Evolutionary conservation across 495 filamentous ascomycete species (phyloP).

Genomic region (Haplographium delicatum): DNA sequence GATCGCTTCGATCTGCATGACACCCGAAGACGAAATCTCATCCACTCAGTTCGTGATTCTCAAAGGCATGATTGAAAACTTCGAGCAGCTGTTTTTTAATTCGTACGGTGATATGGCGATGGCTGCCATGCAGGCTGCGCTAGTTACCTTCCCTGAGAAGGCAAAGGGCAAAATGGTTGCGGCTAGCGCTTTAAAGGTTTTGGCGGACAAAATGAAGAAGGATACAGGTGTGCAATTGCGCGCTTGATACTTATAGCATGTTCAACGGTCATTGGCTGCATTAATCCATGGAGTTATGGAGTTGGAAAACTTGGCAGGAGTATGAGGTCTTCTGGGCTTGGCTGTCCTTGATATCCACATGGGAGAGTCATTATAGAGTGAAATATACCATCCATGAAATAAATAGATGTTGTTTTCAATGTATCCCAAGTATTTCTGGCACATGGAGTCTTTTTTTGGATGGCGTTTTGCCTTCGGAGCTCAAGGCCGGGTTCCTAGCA

Average conservation of each 20-base stretch:
- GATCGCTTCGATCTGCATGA: slow-evolving; percentile 66
- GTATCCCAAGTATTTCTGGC: too few species aligned
- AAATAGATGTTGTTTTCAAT: too few species aligned
- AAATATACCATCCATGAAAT: too few species aligned
- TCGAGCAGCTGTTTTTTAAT: slow-evolving; percentile 62
- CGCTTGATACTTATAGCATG: background rate
- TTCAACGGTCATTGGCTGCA: background rate
- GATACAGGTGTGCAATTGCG: slow-evolving; percentile 40
- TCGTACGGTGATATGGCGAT: slow-evolving; percentile 71
- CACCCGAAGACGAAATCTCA: slow-evolving; percentile 58
- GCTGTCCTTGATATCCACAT: too few species aligned
- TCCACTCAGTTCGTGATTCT: slow-evolving; percentile 77
- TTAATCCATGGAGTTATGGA: background rate
- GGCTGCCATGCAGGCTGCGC: slow-evolving; percentile 55
- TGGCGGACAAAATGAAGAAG: slow-evolving; percentile 52
- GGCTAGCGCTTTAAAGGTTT: slow-evolving; percentile 51
- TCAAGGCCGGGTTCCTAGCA: too few species aligned
- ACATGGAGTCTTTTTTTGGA: too few species aligned
- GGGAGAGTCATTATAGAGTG: too few species aligned
- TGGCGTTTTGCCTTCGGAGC: too few species aligned
- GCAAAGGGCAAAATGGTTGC: slow-evolving; percentile 40
- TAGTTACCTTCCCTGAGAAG: slow-evolving; percentile 63
- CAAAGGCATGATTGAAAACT: slow-evolving; percentile 67
- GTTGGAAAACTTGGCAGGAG: background rate
- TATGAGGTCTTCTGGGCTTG: too few species aligned